Evolutionary conservation across 1,284 basidiomycete genomes (phyloP), one percentile per base, ranked within the genome.

Genomic region (Ganoderma meredithae): DNA sequence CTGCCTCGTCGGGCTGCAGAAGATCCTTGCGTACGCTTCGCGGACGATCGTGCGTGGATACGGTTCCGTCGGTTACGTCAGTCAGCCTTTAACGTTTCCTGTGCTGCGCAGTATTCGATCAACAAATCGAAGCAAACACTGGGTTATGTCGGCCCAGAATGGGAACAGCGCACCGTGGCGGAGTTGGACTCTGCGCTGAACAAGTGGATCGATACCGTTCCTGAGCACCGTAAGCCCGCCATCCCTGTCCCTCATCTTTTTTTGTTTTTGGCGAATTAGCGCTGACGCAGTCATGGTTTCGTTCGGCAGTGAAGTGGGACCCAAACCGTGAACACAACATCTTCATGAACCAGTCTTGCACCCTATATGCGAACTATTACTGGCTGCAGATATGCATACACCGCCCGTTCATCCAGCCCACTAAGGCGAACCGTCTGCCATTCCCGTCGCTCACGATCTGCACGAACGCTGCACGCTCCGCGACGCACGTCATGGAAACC

Each of bases 1-100:
- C 68, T 84, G 83, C 59, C 83, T 84, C 47, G 78, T 91, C 44
- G 86, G 87, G 68, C 81, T 93, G 13, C 83, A 85, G 71, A 87
- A 90, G 69, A 91, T 93, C 61, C 80, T 89, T 17, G 87, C 87
- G 1, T 86, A 85, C 68, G 86, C 88, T 4, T 83, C 91, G 73
- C 85, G 88, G 31, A 87, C 86, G 0, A 85, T 93, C 65, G 89
- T 90, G 66, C 75, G 85, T 78, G 15, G 10, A 6, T 10, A 10
- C 13, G 13, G 12, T 4, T 5, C 1, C 10, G 9, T 8, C 2
- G 5, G 22, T 40, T 4, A 25, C 4, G 22, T n/a, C 22, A 2
- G 39, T 41, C 33, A 8, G 27, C 31, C 15, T 17, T 62, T 44
- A 27, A 62, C 27, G 17, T 44, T 36, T 61, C 17, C 3, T n/a